Percentiles rank a stretch among this genome's conserved stretches.
These are phyloP conservation scores for Trichaptum fuscoviolaceum DNA, from an alignment of 768 basidiomycete species.

Conservation along the genomic window DNA sequence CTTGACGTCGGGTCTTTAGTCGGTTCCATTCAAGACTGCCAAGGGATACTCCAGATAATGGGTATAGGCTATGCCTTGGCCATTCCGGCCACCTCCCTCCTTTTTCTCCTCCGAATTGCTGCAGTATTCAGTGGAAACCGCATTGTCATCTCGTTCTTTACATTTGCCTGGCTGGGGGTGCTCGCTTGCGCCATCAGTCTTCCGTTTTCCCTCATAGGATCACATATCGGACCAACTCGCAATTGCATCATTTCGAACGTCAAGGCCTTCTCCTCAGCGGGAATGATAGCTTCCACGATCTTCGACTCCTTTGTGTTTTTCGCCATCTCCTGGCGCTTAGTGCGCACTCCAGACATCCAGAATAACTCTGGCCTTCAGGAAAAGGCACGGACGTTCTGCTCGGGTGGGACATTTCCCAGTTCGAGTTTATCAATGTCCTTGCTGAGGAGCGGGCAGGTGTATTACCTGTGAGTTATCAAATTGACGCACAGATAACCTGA, in stretches of 20 bases:
- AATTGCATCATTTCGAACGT: constrained; percentile 24
- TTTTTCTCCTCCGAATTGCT: constrained; percentile 34
- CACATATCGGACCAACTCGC: constrained; percentile 27
- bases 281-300: constrained; percentile 23
- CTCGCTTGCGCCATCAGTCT: constrained; percentile 22
- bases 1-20: constrained; percentile 2
- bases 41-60: not conserved
- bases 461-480: constrained; percentile 28
- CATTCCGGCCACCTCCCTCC: constrained; percentile 25
- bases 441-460: constrained; percentile 33
- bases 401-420: constrained; percentile 20
- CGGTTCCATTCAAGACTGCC: not conserved
- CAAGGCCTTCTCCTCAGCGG: constrained; percentile 21
- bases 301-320: constrained; percentile 32
- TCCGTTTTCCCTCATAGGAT: constrained; percentile 20
- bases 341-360: not conserved
- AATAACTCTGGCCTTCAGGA: not conserved
- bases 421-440: constrained; percentile 27
- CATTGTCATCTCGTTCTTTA: constrained; percentile 21
- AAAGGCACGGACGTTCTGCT: constrained; percentile 16
- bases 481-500: not conserved
- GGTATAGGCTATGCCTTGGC: not conserved
- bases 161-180: constrained; percentile 27
- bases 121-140: constrained; percentile 26
- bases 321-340: constrained; percentile 27